These are phyloP conservation scores for Penicillium sclerotigenum DNA, from an alignment of 2,329 filamentous ascomycete genomes.

Conservation along the genomic window DNA sequence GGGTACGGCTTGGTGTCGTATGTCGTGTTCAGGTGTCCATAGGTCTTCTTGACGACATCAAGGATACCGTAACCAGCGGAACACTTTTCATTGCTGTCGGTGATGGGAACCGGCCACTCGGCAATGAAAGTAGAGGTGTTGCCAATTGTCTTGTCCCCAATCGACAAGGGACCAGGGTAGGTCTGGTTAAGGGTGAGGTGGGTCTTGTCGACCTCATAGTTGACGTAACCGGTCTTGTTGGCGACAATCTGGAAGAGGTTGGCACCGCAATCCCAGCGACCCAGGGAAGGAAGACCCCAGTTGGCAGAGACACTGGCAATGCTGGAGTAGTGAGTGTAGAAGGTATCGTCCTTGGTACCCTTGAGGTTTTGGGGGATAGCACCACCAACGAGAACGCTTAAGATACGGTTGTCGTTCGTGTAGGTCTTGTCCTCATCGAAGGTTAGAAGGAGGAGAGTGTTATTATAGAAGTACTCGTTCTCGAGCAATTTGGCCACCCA, in stretches of 20 bases:
- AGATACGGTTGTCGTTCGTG: slow-evolving; percentile 63
- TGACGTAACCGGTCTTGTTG: slow-evolving; percentile 56
- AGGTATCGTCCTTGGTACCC: slow-evolving; percentile 66
- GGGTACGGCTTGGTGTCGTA: slow-evolving; percentile 35
- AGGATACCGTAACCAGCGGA: slow-evolving; percentile 38
- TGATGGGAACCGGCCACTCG: slow-evolving; percentile 33
- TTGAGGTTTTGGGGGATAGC: slow-evolving; percentile 61
- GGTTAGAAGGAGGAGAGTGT: slow-evolving; percentile 75
- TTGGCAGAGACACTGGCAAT: slow-evolving; percentile 67
- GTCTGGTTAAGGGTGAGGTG: slow-evolving; percentile 53
- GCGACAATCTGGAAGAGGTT: slow-evolving; percentile 65
- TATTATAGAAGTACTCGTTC: slow-evolving; percentile 69
- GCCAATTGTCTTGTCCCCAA: slow-evolving; percentile 12
- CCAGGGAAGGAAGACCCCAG: slow-evolving; percentile 66
- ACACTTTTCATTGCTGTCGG: slow-evolving; percentile 27
- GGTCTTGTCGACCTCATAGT: slow-evolving; percentile 41
- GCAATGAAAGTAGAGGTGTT: slow-evolving; percentile 22
- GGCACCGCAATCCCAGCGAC: slow-evolving; percentile 69
- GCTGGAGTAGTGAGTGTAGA: slow-evolving; percentile 72
- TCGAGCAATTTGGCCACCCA: slow-evolving; percentile 69
- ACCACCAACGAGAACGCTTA: slow-evolving; percentile 71
- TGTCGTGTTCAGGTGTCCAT: slow-evolving; percentile 22
- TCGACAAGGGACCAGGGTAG: slow-evolving; percentile 49
- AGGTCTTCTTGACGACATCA: slow-evolving; percentile 32
- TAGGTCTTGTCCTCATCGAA: slow-evolving; percentile 80